phyloP scores from a whole-genome alignment of 2,329 filamentous ascomycete genomes.

The Thelonectria olida region DNA sequence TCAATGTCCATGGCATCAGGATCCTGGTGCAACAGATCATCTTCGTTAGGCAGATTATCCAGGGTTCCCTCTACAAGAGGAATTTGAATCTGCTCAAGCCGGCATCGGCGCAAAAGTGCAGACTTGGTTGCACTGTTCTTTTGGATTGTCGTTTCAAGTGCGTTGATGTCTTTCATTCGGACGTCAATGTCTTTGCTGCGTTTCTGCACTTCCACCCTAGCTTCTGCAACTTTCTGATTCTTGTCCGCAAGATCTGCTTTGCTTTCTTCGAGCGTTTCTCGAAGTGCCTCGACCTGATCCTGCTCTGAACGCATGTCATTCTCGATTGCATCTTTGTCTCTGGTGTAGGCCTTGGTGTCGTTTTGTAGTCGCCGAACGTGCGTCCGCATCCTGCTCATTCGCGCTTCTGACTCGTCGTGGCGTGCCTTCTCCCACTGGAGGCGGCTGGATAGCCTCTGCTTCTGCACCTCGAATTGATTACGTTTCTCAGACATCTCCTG shows the following conservation, averaged over 20 bases:
- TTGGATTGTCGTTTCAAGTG: slow-evolving; percentile 86
- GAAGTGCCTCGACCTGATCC: slow-evolving; percentile 80
- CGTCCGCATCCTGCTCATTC: slow-evolving; percentile 74
- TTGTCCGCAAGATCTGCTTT: slow-evolving; percentile 74
- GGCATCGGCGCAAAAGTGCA: slow-evolving; percentile 84
- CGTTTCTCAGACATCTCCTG: slow-evolving; percentile 90
- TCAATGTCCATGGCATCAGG: slow-evolving; percentile 94
- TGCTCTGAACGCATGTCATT: slow-evolving; percentile 76
- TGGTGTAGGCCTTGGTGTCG: slow-evolving; percentile 75
- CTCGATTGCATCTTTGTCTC: slow-evolving; percentile 79
- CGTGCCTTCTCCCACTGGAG: slow-evolving; percentile 66
- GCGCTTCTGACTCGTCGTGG: slow-evolving; percentile 67
- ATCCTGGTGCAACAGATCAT: slow-evolving; percentile 78
- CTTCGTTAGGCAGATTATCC: slow-evolving; percentile 87
- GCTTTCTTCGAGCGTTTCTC: slow-evolving; percentile 75
- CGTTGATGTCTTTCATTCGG: slow-evolving; percentile 76
- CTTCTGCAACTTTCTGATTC: slow-evolving; percentile 79
- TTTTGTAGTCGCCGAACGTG: slow-evolving; percentile 72
- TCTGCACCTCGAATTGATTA: slow-evolving; percentile 86
- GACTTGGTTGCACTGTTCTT: slow-evolving; percentile 87
- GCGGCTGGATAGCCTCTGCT: slow-evolving; percentile 73
- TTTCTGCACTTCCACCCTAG: slow-evolving; percentile 82
- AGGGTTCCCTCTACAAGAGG: slow-evolving; percentile 81
- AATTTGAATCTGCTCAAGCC: slow-evolving; percentile 90
- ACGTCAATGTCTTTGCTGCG: slow-evolving; percentile 84